A percentile compares a stretch with the other conserved stretches of the same genome.
Conservation (phyloP, 495 filamentous ascomycete genomes). For the Talaromyces nanjingensis region DNA sequence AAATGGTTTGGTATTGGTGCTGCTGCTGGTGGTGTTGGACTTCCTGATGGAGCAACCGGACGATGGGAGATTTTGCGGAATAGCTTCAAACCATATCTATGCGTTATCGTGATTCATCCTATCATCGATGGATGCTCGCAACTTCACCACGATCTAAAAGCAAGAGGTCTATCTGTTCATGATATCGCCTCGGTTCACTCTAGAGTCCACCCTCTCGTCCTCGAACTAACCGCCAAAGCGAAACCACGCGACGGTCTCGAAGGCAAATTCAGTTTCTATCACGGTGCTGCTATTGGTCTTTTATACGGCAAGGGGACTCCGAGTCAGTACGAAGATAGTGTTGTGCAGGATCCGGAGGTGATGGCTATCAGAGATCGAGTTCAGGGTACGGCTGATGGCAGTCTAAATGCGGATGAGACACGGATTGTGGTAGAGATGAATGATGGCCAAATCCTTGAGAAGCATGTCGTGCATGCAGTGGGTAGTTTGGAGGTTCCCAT, state of each 20-base stretch:
- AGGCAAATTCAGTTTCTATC: constrained; percentile 49
- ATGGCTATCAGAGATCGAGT: constrained; percentile 34
- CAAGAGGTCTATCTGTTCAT: constrained; percentile 15
- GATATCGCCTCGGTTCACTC: constrained; percentile 23
- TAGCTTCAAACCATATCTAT: constrained; percentile 50
- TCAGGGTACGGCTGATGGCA: constrained; percentile 22
- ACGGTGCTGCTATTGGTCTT: constrained; percentile 42
- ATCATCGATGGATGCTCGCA: constrained; percentile 45
- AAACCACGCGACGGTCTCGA: constrained; percentile 42
- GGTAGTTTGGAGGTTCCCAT: constrained; percentile 43
- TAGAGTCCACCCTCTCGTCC: constrained; percentile 43
- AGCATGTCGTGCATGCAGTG: constrained; percentile 42
- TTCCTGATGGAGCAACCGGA: constrained; percentile 14
- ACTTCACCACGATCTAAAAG: constrained; percentile 30
- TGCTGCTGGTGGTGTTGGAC: background rate
- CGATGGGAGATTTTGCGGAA: constrained; percentile 47
- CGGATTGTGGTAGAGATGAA: constrained; percentile 27
- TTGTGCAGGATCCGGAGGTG: constrained; percentile 30
- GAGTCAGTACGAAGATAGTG: constrained; percentile 38
- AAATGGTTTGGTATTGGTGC: constrained; percentile 10
- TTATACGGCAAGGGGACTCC: constrained; percentile 45
- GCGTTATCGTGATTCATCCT: constrained; percentile 51
- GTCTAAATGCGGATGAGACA: constrained; percentile 35
- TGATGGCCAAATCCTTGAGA: constrained; percentile 29
- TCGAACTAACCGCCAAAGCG: constrained; percentile 47